Conservation (phyloP, 768 basidiomycete species). For the Astraeus odoratus region DNA sequence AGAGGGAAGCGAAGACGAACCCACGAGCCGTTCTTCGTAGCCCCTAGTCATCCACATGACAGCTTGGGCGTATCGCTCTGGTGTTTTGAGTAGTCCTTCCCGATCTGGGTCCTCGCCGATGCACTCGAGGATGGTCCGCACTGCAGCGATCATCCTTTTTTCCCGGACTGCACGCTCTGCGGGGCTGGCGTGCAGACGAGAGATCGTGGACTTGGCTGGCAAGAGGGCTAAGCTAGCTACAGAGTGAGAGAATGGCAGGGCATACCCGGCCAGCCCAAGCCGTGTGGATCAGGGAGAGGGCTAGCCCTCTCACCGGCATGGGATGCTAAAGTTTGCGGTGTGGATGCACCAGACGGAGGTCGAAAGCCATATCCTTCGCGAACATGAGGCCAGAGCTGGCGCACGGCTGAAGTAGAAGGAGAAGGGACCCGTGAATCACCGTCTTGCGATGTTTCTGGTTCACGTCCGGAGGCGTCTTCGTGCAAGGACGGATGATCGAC, state of each 20-base stretch:
- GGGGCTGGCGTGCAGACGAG: conserved; percentile 73
- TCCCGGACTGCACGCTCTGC: conserved; percentile 68
- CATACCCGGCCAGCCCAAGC: conserved; percentile 90
- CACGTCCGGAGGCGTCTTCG: conserved; percentile 6
- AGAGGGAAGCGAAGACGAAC: conserved; percentile 34
- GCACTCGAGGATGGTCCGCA: conserved; percentile 90
- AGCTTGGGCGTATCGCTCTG: conserved; percentile 93
- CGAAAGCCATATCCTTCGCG: conserved; percentile 84
- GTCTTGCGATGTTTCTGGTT: conserved; percentile 2
- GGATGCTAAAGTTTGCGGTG: conserved; percentile 41
- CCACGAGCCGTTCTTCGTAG: conserved; percentile 91
- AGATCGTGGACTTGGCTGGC: conserved; percentile 84
- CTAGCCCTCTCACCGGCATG: conserved; percentile 19
- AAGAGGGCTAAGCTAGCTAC: conserved; percentile 8
- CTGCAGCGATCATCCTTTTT: conserved; percentile 71
- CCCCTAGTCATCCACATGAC: conserved; percentile 99
- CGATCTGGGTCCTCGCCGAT: conserved; percentile 97
- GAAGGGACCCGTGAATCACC: conserved; percentile 8
- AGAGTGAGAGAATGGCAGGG: conserved; percentile 10
- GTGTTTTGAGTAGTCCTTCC: conserved; percentile 87
- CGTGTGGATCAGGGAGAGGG: conserved; percentile 50
- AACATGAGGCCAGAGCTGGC: conserved; percentile 29
- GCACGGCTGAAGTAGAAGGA: conserved; percentile 11
- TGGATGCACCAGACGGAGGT: conserved; percentile 56
- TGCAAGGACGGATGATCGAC: conserved; percentile 1